Evolutionary conservation across 164 flowering plant species (phyloP).

Genomic region (Houttuynia cordata): DNA sequence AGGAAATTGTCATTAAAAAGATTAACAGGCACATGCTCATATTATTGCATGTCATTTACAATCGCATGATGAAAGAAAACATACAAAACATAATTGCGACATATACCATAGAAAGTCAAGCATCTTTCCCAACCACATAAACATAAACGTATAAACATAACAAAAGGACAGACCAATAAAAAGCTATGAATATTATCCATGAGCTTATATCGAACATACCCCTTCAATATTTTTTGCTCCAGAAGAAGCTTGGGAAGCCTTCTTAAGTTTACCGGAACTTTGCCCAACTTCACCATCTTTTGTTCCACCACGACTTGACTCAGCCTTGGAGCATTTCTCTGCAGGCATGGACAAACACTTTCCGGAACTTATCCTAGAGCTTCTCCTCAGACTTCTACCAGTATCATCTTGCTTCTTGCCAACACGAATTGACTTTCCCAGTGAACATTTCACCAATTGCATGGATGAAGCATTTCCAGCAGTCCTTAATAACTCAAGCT

Average conservation of each 20-base stretch:
- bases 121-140: too few relatives aligned
- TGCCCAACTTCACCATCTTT: slow-evolving; percentile 10
- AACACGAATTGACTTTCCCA: slow-evolving; percentile 8
- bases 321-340: slow-evolving; percentile 20
- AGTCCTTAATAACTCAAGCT: slow-evolving; percentile 34
- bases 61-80: too few relatives aligned
- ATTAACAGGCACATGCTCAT: too few relatives aligned
- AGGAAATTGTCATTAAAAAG: too few relatives aligned
- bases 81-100: too few relatives aligned
- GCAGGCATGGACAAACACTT: slow-evolving; percentile 28
- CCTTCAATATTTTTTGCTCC: background rate
- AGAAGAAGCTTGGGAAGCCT: background rate
- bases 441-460: slow-evolving; percentile 34
- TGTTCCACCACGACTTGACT: slow-evolving; percentile 6
- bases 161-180: too few relatives aligned
- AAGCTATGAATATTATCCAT: background rate
- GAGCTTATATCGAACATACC: background rate
- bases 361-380: slow-evolving; percentile 26
- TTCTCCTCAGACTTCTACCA: slow-evolving; percentile 10
- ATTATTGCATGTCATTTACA: too few relatives aligned
- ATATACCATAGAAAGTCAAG: too few relatives aligned
- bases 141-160: background rate
- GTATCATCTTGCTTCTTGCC: slow-evolving; percentile 9
- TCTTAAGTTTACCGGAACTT: background rate
- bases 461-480: slow-evolving; percentile 21